Evolutionary conservation across 208 protist species (phyloP), one percentile per base, ranked within the genome.

Genomic region (Zelonia costaricensis): DNA sequence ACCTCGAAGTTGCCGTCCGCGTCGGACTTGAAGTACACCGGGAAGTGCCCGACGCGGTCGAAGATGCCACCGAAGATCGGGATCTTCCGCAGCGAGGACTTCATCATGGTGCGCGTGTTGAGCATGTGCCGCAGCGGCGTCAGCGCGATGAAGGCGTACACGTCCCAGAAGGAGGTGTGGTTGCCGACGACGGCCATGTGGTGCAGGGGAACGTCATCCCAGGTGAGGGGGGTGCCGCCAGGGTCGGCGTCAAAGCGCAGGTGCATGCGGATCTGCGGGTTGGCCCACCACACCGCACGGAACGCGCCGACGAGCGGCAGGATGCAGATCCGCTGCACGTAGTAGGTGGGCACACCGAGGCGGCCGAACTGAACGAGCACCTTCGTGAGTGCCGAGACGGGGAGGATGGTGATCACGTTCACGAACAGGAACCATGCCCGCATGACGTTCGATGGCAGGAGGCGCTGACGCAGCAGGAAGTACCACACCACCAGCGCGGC

Each of bases 1-100:
- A 92, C 74, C 43, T 76, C 43, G 42, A 87, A 92, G 55, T 70
- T 67, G 4, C 75, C 71, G 20, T 80, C 77, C 28, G 63, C 70
- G 40, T 86, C 79, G 30, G 74, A 80, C 47, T 76, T 89, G 74
- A 89, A 92, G 76, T 83, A 89, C 12, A 92, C 85, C 4, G 85
- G 85, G 52, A 88, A 92, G 76, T 92, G 80, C 4, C 85, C 85
- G 39, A 83, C 78, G 30, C 72, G 73, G 54, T 81, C 67, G 39
- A 82, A 81, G 48, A 77, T 52, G 43, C 64, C 69, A 25, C 82
- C 82, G 45, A 84, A 84, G 62, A 89, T 60, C 7, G 82, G 82
- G 38, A 89, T 80, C 0, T 69, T 27, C 10, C 62, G 55, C 44
- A 89, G 71, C 22, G 76, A 76, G 33, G 67, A 44, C 65, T 86